Conservation (phyloP, 768 basidiomycete species). For the Suillus subaureus region DNA sequence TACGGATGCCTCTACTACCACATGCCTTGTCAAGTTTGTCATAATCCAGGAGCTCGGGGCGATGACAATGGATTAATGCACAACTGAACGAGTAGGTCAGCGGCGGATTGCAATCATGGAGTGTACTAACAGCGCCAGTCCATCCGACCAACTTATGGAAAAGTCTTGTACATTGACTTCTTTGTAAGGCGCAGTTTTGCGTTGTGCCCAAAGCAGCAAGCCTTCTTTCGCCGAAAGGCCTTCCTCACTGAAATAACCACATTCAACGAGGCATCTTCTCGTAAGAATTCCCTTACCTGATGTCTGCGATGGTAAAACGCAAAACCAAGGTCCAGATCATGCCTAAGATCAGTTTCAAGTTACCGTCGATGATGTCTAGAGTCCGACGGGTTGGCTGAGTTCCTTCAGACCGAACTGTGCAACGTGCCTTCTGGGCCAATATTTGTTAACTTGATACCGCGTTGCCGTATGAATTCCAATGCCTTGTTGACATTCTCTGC, state of each 20-base stretch:
- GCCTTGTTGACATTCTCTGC: constrained; percentile 99
- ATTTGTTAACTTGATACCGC: constrained; percentile 95
- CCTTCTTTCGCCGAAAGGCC: constrained; percentile 99
- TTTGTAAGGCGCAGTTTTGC: constrained; percentile 89
- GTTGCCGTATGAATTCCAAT: constrained; percentile 89
- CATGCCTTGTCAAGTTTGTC: constrained; percentile 79
- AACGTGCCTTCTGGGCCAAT: constrained; percentile 90
- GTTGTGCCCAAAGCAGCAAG: constrained; percentile 95
- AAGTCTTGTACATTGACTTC: constrained; percentile 96
- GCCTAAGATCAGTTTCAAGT: constrained; percentile 95
- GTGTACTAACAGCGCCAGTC: constrained; percentile 80
- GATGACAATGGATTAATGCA: constrained; percentile 95
- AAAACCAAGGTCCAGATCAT: constrained; percentile 99
- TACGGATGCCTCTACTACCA: neutral
- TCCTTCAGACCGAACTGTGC: neutral
- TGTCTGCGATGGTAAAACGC: constrained; percentile 97
- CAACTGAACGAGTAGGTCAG: constrained; percentile 58
- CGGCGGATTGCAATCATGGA: constrained; percentile 7
- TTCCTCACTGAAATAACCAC: constrained; percentile 70
- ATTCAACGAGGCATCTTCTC: constrained; percentile 10
- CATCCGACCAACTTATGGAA: constrained; percentile 90
- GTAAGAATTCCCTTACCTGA: constrained; percentile 65
- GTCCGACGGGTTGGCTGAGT: constrained; percentile 12
- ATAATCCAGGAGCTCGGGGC: constrained; percentile 93
- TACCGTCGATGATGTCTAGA: constrained; percentile 98